Evolutionary conservation across 805 yeast genomes (phyloP), one percentile per base, ranked within the genome.

Genomic region (Lipomyces lipofer): DNA sequence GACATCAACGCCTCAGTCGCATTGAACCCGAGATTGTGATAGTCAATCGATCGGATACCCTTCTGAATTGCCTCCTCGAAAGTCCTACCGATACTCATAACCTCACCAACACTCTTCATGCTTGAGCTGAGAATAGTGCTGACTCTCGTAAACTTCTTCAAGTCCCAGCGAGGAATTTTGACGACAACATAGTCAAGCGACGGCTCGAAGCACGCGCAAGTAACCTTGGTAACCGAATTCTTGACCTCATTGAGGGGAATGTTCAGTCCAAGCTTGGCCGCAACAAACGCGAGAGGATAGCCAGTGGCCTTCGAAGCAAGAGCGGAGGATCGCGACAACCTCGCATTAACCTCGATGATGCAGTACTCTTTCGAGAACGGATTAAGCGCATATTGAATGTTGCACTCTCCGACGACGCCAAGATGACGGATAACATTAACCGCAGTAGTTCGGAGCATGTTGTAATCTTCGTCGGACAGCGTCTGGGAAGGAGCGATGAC

Each of bases 401-500:
- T 92, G 80, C 99, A 92, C 78, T 92, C 99, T 78, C 99, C 99
- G 69, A 92, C 98, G 70, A 92, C 99, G 67, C 98, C 98, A 67
- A 92, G 78, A 70, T 92, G 99, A 73, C 98, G 85, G 65, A 92
- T 94, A 60, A 92, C 96, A 62, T 92, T 94, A 64, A 94, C 94
- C 44, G 99, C 99, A 43, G 99, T 89, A 48, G 97, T 86, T 77
- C 99, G 84, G 70, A 92, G 80, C 98, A 94, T 94, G 76, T 92
- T 88, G 77, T 91, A 92, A 68, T 92, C 99, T 71, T 88, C 97
- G 70, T 92, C 98, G 17, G 96, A 86, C 62, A 92, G 77, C 40
- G 99, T 92, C 77, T 92, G 99, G 42, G 97, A 91, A 47, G 99
- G 99, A 51, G 99, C 99, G 68, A 92, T 96, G 53, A 92, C 99